Evolutionary conservation across 768 basidiomycete species (phyloP), one percentile per base, ranked within the genome.

Genomic region (Mrakia gelida): DNA sequence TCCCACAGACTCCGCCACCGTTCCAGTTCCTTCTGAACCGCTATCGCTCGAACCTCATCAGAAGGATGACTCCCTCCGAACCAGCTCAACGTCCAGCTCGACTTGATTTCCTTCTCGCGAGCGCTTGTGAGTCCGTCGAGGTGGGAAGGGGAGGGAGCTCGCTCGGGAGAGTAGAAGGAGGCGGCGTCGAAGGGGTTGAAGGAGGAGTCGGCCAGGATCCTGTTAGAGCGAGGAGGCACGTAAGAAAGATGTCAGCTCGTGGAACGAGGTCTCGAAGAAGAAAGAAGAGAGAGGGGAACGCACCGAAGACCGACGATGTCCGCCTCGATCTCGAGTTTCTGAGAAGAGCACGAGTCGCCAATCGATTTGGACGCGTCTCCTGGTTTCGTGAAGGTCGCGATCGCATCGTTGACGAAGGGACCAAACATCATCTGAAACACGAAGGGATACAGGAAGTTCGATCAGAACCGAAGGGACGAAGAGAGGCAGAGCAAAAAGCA

Each of bases 321-420:
- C 21, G 95, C 96, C 83, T 99, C 96, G 21, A 92, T 88, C 84
- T 99, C 96, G 83, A 98, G 92, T 65, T 88, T 87, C 81, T 91
- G 90, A 34, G 89, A 89, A 86, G 56, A 95, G 86, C 82, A 95
- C 91, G 3, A 90, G 89, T 67, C 82, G 81, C 52, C 82, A 81
- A 67, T 80, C 80, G 30, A 18, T 15, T 79, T 79, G 18, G 84
- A 80, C 68, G 84, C 83, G 38, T 91, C 90, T 3, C 92, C 91
- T 0, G 92, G 88, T 82, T 90, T 91, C 34, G 93, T 91, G 74
- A 94, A 81, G 73, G 92, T 89, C 0, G 91, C 93, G 34, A 98
- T 88, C 3, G 93, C 95, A 81, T 99, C 96, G 82, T 96, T 95
- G 78, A 98, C 90, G 83, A 98, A 97, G 1, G 96, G 96, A 0